A percentile compares a stretch with the other conserved stretches of the same genome.
These are phyloP conservation scores for Rhodomyrtus tomentosa DNA, from an alignment of 345 rosid genomes.

Conservation along the genomic window DNA sequence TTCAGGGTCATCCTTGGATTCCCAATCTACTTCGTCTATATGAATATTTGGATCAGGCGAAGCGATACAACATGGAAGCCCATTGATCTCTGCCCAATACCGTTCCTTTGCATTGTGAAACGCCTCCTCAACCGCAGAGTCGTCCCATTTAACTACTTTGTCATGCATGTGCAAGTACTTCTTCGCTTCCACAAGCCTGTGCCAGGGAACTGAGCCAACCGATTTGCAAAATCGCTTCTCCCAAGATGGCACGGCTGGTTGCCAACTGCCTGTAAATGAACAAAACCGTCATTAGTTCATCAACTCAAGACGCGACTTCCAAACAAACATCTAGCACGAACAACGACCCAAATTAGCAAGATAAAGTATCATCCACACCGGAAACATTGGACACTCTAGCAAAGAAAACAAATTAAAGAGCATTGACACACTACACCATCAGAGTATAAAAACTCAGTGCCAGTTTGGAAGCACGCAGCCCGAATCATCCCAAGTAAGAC, in stretches of 20 bases:
- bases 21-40: slow-evolving; percentile 37
- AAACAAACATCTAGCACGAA: not conserved
- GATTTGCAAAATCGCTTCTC: slow-evolving; percentile 7
- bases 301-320: not conserved
- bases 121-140: slow-evolving; percentile 40
- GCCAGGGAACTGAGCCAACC: slow-evolving; percentile 5
- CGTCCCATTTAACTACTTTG: slow-evolving; percentile 27
- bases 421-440: not conserved
- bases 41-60: slow-evolving; percentile 27
- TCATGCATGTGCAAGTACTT: not conserved
- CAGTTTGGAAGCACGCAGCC: not conserved
- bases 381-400: not conserved
- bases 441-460: not conserved
- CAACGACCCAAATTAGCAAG: not conserved
- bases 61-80: slow-evolving; percentile 17
- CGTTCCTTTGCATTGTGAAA: slow-evolving; percentile 33
- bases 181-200: slow-evolving; percentile 1
- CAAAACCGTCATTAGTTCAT: not conserved
- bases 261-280: slow-evolving; percentile 1
- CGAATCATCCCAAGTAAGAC: not conserved
- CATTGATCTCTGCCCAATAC: slow-evolving; percentile 30
- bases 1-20: slow-evolving; percentile 18
- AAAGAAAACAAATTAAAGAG: not conserved
- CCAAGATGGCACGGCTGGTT: slow-evolving; percentile 7
- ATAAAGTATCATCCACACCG: not conserved